Evolutionary conservation across 768 basidiomycete species (phyloP).

Genomic region (Jaapia argillacea): DNA sequence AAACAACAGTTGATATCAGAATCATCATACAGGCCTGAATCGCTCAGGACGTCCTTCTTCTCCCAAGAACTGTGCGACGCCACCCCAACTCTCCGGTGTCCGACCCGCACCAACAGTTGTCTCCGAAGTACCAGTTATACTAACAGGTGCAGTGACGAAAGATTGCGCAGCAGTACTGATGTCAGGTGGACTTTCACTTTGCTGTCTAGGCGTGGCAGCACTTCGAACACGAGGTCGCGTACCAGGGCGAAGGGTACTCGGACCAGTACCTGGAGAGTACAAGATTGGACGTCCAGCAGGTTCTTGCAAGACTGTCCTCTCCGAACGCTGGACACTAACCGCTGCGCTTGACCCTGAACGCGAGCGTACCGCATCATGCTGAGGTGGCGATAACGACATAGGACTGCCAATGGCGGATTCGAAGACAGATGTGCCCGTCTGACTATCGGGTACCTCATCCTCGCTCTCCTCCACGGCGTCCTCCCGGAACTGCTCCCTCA

Average conservation of each 20-base stretch:
- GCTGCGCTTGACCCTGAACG: neutral
- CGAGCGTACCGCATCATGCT: neutral
- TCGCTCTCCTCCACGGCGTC: slow-evolving; percentile 14
- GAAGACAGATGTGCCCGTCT: neutral
- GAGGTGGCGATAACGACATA: slow-evolving; percentile 9
- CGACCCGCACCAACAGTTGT: slow-evolving; percentile 25
- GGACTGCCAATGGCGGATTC: slow-evolving; percentile 6
- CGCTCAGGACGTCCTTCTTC: slow-evolving; percentile 47
- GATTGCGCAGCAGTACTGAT: slow-evolving; percentile 63
- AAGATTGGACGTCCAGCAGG: neutral
- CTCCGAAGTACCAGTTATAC: slow-evolving; percentile 45
- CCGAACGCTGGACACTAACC: neutral
- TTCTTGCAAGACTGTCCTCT: neutral
- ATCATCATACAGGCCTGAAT: slow-evolving; percentile 65
- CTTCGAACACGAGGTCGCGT: slow-evolving; percentile 9
- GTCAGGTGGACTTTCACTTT: slow-evolving; percentile 35
- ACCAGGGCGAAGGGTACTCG: neutral
- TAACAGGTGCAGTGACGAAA: slow-evolving; percentile 58
- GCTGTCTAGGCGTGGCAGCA: slow-evolving; percentile 9
- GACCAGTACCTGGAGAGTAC: neutral
- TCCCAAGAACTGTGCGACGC: slow-evolving; percentile 21
- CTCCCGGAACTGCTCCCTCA: slow-evolving; percentile 29
- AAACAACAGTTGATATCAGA: too few species aligned
- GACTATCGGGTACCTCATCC: slow-evolving; percentile 9
- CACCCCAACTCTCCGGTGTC: slow-evolving; percentile 40